Percentiles rank a stretch among this genome's conserved stretches.
Evolutionary conservation across 768 basidiomycete genomes (phyloP).

Genomic region (Leucocoprinus leucothites): DNA sequence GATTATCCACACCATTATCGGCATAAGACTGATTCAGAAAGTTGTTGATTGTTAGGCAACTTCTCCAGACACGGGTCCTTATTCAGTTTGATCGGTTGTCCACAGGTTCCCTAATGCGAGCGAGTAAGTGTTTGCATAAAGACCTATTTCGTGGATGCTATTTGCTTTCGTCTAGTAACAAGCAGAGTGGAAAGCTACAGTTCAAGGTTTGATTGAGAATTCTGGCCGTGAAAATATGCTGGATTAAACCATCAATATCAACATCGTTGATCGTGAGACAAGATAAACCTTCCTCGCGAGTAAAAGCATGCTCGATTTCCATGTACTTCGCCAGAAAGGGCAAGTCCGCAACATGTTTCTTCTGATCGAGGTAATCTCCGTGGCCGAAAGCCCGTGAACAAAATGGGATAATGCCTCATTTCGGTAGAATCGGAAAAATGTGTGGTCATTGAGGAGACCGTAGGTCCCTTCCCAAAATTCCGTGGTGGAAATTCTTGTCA

Average conservation of each 20-base stretch:
- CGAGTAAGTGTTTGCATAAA: too few relatives aligned
- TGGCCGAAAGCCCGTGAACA: not conserved
- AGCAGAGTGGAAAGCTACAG: not conserved
- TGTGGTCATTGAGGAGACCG: too few relatives aligned
- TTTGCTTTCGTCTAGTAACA: too few relatives aligned
- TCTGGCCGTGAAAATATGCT: not conserved
- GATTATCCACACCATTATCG: too few relatives aligned
- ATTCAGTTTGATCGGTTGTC: too few relatives aligned
- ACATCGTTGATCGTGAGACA: not conserved
- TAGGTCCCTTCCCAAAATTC: too few relatives aligned
- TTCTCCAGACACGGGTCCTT: too few relatives aligned
- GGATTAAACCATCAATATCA: not conserved
- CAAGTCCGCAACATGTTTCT: not conserved
- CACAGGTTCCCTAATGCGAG: too few relatives aligned
- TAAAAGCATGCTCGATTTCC: not conserved
- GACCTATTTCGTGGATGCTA: too few relatives aligned
- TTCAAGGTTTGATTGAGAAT: not conserved
- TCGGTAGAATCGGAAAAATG: not conserved
- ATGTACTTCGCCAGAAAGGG: not conserved
- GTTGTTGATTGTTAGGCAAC: too few relatives aligned
- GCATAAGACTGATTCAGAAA: too few relatives aligned
- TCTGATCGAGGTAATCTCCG: slow-evolving; percentile 5
- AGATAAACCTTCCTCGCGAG: not conserved
- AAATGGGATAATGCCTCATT: not conserved
- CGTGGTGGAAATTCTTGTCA: not conserved